Evolutionary conservation across 768 basidiomycete species (phyloP).

Genomic region (Tulasnella sp.): DNA sequence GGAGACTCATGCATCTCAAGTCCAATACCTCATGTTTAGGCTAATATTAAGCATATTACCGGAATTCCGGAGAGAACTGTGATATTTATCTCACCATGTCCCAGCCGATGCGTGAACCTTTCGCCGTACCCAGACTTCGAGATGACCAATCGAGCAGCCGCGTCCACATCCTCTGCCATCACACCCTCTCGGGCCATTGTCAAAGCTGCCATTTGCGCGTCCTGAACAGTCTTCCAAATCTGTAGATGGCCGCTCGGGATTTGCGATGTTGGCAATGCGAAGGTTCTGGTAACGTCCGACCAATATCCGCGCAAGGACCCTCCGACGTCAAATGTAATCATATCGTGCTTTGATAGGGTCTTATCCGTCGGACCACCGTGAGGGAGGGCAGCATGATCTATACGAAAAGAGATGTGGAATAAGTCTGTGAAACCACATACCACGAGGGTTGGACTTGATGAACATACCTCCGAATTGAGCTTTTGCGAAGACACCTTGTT

Average conservation of each 20-base stretch:
- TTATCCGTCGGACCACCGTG: slow-evolving; percentile 73
- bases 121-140: slow-evolving; percentile 34
- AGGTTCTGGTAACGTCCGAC: slow-evolving; percentile 32
- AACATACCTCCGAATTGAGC: slow-evolving; percentile 61
- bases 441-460: too few species aligned
- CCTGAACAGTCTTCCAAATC: slow-evolving; percentile 56
- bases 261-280: slow-evolving; percentile 47
- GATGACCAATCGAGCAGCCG: slow-evolving; percentile 47
- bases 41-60: too few species aligned
- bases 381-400: slow-evolving; percentile 79
- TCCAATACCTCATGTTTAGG: slow-evolving; percentile 53
- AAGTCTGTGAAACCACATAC: slow-evolving; percentile 10
- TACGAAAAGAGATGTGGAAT: background rate
- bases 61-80: too few species aligned
- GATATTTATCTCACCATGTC: slow-evolving; percentile 68
- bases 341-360: slow-evolving; percentile 42
- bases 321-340: slow-evolving; percentile 66
- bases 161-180: slow-evolving; percentile 47
- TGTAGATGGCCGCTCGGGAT: slow-evolving; percentile 43
- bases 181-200: slow-evolving; percentile 38
- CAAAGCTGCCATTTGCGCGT: slow-evolving; percentile 52
- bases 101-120: slow-evolving; percentile 74
- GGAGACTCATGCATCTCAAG: slow-evolving; percentile 75
- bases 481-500: slow-evolving; percentile 36
- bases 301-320: slow-evolving; percentile 60